phyloP scores from a whole-genome alignment of 768 basidiomycete genomes.

The Tylopilus rubrobrunneus region DNA sequence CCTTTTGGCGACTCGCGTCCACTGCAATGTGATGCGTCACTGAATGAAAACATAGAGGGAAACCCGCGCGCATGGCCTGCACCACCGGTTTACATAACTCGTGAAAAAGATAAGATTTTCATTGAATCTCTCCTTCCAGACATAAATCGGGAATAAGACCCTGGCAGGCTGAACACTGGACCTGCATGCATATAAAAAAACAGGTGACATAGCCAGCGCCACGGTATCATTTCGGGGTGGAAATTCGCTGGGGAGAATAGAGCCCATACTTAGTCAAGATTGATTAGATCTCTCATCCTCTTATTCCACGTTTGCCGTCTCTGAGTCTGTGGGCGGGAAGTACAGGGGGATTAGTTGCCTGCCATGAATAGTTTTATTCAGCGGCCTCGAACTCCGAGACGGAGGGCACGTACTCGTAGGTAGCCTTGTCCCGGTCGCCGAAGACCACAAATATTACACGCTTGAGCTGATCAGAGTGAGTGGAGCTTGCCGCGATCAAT shows the following conservation, averaged over 20 bases:
- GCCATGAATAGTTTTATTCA: neutral
- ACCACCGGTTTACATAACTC: too few relatives aligned
- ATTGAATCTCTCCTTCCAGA: neutral
- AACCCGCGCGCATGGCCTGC: too few relatives aligned
- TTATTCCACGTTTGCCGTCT: neutral
- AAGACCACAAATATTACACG: slow-evolving; percentile 75
- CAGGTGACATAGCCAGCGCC: neutral
- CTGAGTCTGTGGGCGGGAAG: slow-evolving; percentile 41
- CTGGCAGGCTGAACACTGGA: neutral
- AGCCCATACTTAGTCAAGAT: too few relatives aligned
- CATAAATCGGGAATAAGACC: neutral
- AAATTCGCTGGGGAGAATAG: too few relatives aligned
- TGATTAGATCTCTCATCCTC: neutral
- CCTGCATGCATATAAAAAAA: neutral
- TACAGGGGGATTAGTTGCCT: slow-evolving; percentile 58
- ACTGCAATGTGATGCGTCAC: too few relatives aligned
- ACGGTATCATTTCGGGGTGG: neutral
- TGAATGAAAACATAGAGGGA: too few relatives aligned
- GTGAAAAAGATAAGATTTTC: too few relatives aligned
- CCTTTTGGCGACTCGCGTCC: too few relatives aligned
- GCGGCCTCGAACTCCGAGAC: neutral
- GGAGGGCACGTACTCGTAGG: slow-evolving; percentile 55
- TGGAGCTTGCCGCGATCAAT: neutral
- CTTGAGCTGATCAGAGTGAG: slow-evolving; percentile 44
- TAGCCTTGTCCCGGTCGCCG: slow-evolving; percentile 53